Conservation (phyloP, 1,284 basidiomycete genomes). For the Moesziomyces antarcticus region DNA sequence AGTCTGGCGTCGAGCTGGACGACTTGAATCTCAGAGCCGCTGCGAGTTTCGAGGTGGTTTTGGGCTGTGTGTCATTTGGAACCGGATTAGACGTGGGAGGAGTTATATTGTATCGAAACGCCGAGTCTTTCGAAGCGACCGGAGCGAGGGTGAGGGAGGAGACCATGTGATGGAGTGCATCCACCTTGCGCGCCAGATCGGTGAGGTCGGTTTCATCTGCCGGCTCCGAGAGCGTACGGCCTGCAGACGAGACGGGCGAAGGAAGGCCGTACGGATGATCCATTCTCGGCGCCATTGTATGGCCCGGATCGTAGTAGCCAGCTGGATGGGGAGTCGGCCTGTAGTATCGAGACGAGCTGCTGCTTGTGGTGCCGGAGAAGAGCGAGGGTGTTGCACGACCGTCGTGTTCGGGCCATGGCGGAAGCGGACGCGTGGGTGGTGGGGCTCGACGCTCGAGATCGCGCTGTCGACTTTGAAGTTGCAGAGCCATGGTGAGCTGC, state of each 20-base stretch:
- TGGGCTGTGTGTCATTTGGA: neutral
- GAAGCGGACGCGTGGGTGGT: neutral
- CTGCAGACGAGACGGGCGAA: neutral
- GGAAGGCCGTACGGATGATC: neutral
- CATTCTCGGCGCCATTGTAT: neutral
- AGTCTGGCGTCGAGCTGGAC: neutral
- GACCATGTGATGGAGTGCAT: constrained; percentile 23
- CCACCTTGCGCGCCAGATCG: constrained; percentile 17
- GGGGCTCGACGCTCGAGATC: constrained; percentile 4
- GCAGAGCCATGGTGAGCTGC: constrained; percentile 44
- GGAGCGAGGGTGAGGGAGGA: neutral
- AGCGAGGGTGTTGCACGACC: too few relatives aligned
- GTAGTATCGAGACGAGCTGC: too few relatives aligned
- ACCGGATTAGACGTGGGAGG: neutral
- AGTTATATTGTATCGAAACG: constrained; percentile 13
- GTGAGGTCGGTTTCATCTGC: neutral
- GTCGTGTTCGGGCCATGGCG: too few relatives aligned
- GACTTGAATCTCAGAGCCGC: constrained; percentile 1
- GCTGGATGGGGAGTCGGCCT: neutral
- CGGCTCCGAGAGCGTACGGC: neutral
- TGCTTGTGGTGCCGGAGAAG: too few relatives aligned
- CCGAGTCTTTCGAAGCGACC: neutral
- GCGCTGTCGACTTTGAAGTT: constrained; percentile 22
- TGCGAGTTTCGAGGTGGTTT: constrained; percentile 1
- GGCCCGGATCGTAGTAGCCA: neutral